Evolutionary conservation across 139 green algal species (phyloP).

Genomic region (Auxenochlorella protothecoides): DNA sequence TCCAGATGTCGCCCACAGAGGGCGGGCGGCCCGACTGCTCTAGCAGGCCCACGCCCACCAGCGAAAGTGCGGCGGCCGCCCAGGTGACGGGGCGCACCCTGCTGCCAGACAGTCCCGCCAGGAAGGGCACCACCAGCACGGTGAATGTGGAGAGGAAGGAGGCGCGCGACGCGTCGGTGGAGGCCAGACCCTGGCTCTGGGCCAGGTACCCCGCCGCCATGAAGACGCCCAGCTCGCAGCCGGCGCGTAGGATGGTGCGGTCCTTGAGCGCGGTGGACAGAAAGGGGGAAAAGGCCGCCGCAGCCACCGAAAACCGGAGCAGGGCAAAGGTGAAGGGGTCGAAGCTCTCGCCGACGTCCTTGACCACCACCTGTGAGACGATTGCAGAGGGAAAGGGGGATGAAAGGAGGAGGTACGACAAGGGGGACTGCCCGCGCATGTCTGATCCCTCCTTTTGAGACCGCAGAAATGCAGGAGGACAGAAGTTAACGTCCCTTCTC

Average conservation of each 20-base stretch:
- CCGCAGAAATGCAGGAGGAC: no score
- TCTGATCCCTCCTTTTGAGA: not conserved
- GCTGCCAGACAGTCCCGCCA: conserved; percentile 51
- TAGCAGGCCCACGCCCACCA: conserved; percentile 57
- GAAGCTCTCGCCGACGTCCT: conserved; percentile 17
- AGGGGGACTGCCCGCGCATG: no score
- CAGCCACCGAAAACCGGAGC: conserved; percentile 30
- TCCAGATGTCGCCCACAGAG: conserved; percentile 51
- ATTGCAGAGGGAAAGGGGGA: not conserved
- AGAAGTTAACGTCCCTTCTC: no score
- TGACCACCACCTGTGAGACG: conserved; percentile 22
- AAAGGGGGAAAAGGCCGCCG: conserved; percentile 29
- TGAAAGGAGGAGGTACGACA: no score
- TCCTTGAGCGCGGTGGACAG: conserved; percentile 9
- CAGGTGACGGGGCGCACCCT: conserved; percentile 50
- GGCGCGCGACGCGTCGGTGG: conserved; percentile 54
- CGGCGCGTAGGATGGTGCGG: conserved; percentile 12
- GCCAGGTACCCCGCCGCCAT: conserved; percentile 35
- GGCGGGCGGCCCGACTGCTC: conserved; percentile 34
- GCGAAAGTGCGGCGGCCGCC: conserved; percentile 35
- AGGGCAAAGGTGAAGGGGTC: conserved; percentile 23
- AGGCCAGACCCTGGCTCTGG: conserved; percentile 49
- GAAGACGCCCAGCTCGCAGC: conserved; percentile 31
- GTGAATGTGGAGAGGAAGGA: conserved; percentile 74
- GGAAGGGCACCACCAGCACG: conserved; percentile 66